A percentile compares a stretch with the other conserved stretches of the same genome.
These are phyloP conservation scores for Pythium oligandrum DNA, from an alignment of 352 stramenopile genomes.

Conservation along the genomic window DNA sequence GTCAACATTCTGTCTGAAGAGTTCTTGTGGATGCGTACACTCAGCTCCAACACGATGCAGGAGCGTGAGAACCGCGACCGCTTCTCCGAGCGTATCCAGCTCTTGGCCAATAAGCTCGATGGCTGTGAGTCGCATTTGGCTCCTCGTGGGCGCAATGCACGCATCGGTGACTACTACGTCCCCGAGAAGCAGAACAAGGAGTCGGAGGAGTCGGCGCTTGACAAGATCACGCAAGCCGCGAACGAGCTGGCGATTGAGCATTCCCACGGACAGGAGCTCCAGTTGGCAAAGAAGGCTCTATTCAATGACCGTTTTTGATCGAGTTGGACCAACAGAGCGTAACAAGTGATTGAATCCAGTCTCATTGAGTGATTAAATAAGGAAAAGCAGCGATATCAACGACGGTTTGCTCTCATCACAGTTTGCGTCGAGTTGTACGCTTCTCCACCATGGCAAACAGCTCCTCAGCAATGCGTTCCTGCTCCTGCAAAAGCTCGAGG, in stretches of 20 bases:
- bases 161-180: slow-evolving; percentile 85
- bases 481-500: slow-evolving; percentile 66
- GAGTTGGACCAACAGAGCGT: not conserved
- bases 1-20: slow-evolving; percentile 92
- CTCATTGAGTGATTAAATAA: not conserved
- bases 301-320: slow-evolving; percentile 79
- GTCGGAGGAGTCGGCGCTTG: slow-evolving; percentile 69
- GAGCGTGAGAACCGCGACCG: slow-evolving; percentile 87
- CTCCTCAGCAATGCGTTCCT: slow-evolving; percentile 81
- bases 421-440: slow-evolving; percentile 34
- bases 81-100: slow-evolving; percentile 86
- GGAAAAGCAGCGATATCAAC: slow-evolving; percentile 2
- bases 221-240: slow-evolving; percentile 83
- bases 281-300: slow-evolving; percentile 78
- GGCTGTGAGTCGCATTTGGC: slow-evolving; percentile 61
- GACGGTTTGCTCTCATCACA: slow-evolving; percentile 22
- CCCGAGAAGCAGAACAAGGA: slow-evolving; percentile 80
- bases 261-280: slow-evolving; percentile 71
- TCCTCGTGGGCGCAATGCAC: slow-evolving; percentile 49
- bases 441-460: slow-evolving; percentile 80
- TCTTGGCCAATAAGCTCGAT: slow-evolving; percentile 82
- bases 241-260: slow-evolving; percentile 86
- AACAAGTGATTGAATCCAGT: not conserved
- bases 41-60: slow-evolving; percentile 88
- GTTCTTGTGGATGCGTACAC: slow-evolving; percentile 90